A percentile compares a stretch with the other conserved stretches of the same genome.
Evolutionary conservation across 2,329 filamentous ascomycete genomes (phyloP).

Genomic region (Hypoxylon rubiginosum): DNA sequence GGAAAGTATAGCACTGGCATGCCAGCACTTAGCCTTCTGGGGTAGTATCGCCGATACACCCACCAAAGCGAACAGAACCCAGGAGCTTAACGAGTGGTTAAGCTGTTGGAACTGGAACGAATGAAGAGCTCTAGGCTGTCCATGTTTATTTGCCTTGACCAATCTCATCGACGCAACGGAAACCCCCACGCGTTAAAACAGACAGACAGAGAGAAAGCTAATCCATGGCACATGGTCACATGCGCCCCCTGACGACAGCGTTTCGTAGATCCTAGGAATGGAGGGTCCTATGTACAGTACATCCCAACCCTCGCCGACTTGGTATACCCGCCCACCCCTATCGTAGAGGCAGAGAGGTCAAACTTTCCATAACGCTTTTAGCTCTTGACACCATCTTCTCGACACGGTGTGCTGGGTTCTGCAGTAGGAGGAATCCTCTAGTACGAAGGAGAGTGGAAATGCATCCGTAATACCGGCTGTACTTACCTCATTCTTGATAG

Average conservation of each 20-base stretch:
- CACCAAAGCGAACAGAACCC: conserved; percentile 14
- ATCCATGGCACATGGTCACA: conserved; percentile 39
- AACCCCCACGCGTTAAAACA: conserved; percentile 37
- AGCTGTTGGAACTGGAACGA: conserved; percentile 16
- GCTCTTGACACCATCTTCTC: conserved; percentile 30
- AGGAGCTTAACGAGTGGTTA: conserved; percentile 22
- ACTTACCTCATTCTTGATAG: conserved; percentile 33
- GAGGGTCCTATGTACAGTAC: conserved; percentile 30
- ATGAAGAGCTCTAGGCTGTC: conserved; percentile 14
- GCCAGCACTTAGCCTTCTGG: not conserved
- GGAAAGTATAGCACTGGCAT: conserved; percentile 43
- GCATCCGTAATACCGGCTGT: conserved; percentile 30
- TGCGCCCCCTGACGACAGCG: conserved; percentile 39
- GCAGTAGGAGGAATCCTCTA: conserved; percentile 31
- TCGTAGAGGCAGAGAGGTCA: conserved; percentile 4
- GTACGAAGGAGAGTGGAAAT: conserved; percentile 23
- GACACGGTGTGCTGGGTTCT: conserved; percentile 31
- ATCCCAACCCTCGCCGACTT: conserved; percentile 12
- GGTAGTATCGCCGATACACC: conserved; percentile 35
- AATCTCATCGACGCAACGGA: conserved; percentile 39
- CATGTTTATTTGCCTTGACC: conserved; percentile 24
- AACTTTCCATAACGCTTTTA: conserved; percentile 31
- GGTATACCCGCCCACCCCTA: conserved; percentile 6
- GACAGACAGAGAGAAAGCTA: conserved; percentile 8
- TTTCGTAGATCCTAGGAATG: conserved; percentile 33